These are phyloP conservation scores for Eustoma russellianum DNA, from an alignment of 257 asterid genomes.

Conservation along the genomic window DNA sequence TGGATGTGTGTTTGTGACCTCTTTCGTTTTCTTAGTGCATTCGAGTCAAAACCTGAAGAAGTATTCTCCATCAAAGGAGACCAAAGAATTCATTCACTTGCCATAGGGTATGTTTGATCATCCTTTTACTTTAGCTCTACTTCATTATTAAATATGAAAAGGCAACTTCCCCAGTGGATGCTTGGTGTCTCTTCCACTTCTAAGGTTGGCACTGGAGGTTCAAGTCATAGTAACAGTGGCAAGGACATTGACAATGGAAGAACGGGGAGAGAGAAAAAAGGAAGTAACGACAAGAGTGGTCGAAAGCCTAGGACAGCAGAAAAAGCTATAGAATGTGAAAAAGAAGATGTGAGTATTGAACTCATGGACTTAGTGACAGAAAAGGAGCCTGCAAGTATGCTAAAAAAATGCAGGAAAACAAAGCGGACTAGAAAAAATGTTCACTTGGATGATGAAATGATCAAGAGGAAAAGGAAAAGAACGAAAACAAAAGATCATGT, in stretches of 20 bases:
- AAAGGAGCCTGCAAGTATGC: not conserved
- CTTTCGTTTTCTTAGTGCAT: no score
- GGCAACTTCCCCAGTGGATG: constrained; percentile 25
- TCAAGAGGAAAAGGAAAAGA: not conserved
- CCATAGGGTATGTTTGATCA: no score
- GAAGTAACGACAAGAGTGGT: not conserved
- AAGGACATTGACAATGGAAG: not conserved
- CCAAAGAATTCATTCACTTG: no score
- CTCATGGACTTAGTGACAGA: not conserved
- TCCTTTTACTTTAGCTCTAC: no score
- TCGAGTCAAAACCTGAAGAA: no score
- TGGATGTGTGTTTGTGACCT: no score
- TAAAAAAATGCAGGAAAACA: not conserved
- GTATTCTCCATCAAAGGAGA: no score
- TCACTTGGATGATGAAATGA: constrained; percentile 5
- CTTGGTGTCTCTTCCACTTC: not conserved
- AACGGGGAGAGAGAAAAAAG: not conserved
- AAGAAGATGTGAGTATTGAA: not conserved
- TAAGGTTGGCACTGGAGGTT: not conserved
- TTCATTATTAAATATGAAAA: not conserved
- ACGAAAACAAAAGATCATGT: constrained; percentile 1
- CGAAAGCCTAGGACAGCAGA: constrained; percentile 4
- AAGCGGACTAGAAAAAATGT: constrained; percentile 13
- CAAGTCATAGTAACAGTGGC: not conserved
- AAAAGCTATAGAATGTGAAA: not conserved